phyloP scores from a whole-genome alignment of 768 basidiomycete genomes.

The Trametes coccinea region DNA sequence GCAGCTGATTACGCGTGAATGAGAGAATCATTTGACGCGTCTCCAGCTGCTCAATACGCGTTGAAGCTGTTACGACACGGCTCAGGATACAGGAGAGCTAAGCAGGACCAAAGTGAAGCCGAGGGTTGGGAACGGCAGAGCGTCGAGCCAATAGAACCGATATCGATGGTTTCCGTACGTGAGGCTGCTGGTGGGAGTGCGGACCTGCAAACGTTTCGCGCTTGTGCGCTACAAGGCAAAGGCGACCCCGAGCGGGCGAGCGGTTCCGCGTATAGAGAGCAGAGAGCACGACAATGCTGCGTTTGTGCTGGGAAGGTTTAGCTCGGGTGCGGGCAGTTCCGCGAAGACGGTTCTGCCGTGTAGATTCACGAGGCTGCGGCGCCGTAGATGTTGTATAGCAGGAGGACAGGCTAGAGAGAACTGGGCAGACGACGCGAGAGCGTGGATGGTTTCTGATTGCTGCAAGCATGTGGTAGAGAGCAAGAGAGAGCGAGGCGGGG shows the following conservation, averaged over 20 bases:
- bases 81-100: background rate
- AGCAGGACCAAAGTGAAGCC: background rate
- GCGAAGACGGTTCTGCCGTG: background rate
- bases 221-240: background rate
- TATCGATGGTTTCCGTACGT: conserved; percentile 3
- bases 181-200: background rate
- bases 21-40: background rate
- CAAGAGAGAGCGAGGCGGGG: background rate
- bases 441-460: background rate
- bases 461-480: background rate
- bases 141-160: background rate
- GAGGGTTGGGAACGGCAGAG: background rate
- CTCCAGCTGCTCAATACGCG: background rate
- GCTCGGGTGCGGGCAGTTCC: background rate
- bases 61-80: background rate
- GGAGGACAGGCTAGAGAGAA: too few relatives aligned
- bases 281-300: background rate
- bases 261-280: background rate
- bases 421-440: too few relatives aligned
- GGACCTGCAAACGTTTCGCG: background rate
- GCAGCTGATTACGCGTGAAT: too few relatives aligned
- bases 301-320: background rate
- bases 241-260: background rate
- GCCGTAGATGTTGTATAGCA: background rate
- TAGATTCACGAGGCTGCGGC: background rate